phyloP scores from a whole-genome alignment of 495 filamentous ascomycete genomes.

The Penicillium robsamsonii region DNA sequence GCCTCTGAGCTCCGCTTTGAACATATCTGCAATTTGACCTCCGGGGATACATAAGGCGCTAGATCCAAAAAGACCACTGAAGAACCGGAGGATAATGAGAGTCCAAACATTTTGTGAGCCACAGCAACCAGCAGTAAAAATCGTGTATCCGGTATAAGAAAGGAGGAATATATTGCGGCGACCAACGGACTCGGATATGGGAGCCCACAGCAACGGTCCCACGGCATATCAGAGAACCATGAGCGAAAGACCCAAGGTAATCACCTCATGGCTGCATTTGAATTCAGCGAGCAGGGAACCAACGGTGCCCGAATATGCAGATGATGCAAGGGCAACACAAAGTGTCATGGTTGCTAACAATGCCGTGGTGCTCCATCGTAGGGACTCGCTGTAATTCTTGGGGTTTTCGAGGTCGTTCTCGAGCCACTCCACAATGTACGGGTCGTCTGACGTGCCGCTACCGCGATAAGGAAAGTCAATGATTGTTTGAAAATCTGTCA shows the following conservation, averaged over 20 bases:
- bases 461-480: slow-evolving; percentile 56
- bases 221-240: slow-evolving; percentile 46
- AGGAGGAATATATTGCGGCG: slow-evolving; percentile 62
- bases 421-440: slow-evolving; percentile 67
- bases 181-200: slow-evolving; percentile 62
- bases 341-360: slow-evolving; percentile 63
- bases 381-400: slow-evolving; percentile 46
- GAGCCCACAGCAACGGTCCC: slow-evolving; percentile 38
- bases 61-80: slow-evolving; percentile 67
- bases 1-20: slow-evolving; percentile 55
- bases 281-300: slow-evolving; percentile 45
- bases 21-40: slow-evolving; percentile 70
- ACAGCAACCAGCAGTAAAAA: slow-evolving; percentile 61
- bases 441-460: slow-evolving; percentile 61
- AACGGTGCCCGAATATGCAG: slow-evolving; percentile 66
- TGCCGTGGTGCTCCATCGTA: slow-evolving; percentile 63
- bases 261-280: slow-evolving; percentile 43
- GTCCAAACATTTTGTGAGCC: slow-evolving; percentile 57
- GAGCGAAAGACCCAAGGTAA: slow-evolving; percentile 53
- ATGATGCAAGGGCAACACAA: slow-evolving; percentile 67
- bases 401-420: slow-evolving; percentile 62
- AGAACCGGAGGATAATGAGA: slow-evolving; percentile 67
- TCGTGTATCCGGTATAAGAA: slow-evolving; percentile 55
- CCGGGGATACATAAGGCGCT: slow-evolving; percentile 64
- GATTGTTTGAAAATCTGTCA: slow-evolving; percentile 27